Percentiles rank a stretch among this genome's conserved stretches.
Evolutionary conservation across 2,329 filamentous ascomycete genomes (phyloP).

Genomic region (Fusarium buxicola): DNA sequence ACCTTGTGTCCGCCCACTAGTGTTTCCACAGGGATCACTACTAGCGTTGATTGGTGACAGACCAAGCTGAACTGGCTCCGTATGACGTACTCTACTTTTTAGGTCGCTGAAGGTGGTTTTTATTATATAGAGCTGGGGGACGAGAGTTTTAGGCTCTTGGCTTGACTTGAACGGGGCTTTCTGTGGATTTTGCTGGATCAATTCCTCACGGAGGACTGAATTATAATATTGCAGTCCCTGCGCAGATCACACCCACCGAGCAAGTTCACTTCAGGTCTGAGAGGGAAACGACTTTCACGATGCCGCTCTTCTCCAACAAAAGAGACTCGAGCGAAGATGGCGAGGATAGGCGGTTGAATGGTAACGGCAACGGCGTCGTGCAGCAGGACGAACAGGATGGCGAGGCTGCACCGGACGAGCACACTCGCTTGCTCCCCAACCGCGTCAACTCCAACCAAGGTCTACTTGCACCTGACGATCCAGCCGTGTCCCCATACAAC

Average conservation of each 20-base stretch:
- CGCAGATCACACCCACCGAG: neutral
- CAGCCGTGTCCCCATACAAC: conserved; percentile 88
- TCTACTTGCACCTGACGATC: conserved; percentile 56
- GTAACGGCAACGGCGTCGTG: conserved; percentile 18
- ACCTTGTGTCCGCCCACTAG: conserved; percentile 37
- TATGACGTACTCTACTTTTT: conserved; percentile 46
- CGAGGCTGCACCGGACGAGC: conserved; percentile 58
- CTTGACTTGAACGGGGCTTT: conserved; percentile 4
- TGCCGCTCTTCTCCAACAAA: conserved; percentile 52
- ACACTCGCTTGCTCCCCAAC: conserved; percentile 76
- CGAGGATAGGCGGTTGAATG: conserved; percentile 18
- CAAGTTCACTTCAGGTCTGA: neutral
- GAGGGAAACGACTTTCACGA: conserved; percentile 24
- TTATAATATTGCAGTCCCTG: neutral
- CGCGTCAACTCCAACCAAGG: conserved; percentile 64
- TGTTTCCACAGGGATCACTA: conserved; percentile 19
- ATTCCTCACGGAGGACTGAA: too few species aligned
- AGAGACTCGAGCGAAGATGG: conserved; percentile 38
- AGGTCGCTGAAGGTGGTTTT: conserved; percentile 28
- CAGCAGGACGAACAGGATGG: conserved; percentile 37
- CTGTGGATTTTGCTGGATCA: conserved; percentile 10
- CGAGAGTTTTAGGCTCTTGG: conserved; percentile 1
- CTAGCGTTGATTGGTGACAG: conserved; percentile 33
- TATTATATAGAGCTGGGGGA: conserved; percentile 29
- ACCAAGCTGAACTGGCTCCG: conserved; percentile 19